Evolutionary conservation across 805 yeast species (phyloP), one percentile per base, ranked within the genome.

Genomic region (Cyberlindnera galapagoensis): DNA sequence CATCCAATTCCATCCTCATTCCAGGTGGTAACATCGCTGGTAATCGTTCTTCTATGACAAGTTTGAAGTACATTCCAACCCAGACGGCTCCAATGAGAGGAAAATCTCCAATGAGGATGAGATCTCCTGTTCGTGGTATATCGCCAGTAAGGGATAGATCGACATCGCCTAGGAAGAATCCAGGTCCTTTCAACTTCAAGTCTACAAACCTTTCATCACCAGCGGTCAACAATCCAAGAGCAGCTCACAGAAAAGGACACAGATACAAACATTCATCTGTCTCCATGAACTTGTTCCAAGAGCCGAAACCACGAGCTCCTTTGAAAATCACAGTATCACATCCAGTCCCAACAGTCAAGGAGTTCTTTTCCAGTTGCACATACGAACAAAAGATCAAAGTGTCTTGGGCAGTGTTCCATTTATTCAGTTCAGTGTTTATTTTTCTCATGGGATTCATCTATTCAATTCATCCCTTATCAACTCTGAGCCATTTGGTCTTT

Each of bases 201-300:
- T 69, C 81, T 7, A 70, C 72, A 38, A 69, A 62, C 40, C 45
- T 60, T 34, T 54, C 38, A 8, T 53, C 33, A 17, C 52, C 34
- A 31, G 46, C 52, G 9, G 38, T 41, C 19, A 56, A 62, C 9
- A 69, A 62, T 21, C 48, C 54, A n/a, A 52, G 63, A 48, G 74
- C 86, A 1, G 76, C 82, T 0, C 84, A 77, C 47, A 77, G 98
- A 65, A 76, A 88, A 46, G 98, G 98, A 6, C 98, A 90, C 57
- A 72, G 90, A 46, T 90, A 90, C 54, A 90, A 90, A 54, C 97
- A 90, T 57, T 87, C 97, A 3, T 87, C 96, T 7, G 95, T 90
- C 6, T 86, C 95, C 5, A 82, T 90, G 92, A 88, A 90, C 56
- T 71, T 90, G 54, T 90, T 92, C 54, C 95, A 85, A 56, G 97